Evolutionary conservation across 768 basidiomycete genomes (phyloP).

Genomic region (Agrocybe chaxingu): DNA sequence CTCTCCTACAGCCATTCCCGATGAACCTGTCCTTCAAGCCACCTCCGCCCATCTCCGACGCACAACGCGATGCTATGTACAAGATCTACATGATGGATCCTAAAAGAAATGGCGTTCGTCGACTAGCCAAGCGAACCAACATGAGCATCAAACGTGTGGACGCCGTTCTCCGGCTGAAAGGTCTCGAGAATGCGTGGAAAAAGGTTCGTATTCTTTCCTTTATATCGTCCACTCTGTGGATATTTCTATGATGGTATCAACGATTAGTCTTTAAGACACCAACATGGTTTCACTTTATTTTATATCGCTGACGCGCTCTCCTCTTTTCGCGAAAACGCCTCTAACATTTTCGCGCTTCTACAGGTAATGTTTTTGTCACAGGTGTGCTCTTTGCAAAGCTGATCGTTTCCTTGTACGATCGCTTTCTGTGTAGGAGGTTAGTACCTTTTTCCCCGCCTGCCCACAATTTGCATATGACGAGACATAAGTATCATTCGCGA

Average conservation of each 20-base stretch:
- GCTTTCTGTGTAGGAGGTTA: slow-evolving; percentile 33
- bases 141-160: slow-evolving; percentile 78
- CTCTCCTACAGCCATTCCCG: slow-evolving; percentile 70
- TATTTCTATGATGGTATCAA: slow-evolving; percentile 30
- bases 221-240: slow-evolving; percentile 9
- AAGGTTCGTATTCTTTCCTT: slow-evolving; percentile 50
- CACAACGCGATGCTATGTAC: slow-evolving; percentile 55
- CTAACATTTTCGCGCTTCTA: slow-evolving; percentile 8
- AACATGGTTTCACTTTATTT: slow-evolving; percentile 61
- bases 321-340: slow-evolving; percentile 3
- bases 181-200: slow-evolving; percentile 65
- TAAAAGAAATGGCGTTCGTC: slow-evolving; percentile 49
- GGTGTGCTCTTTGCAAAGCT: not conserved
- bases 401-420: not conserved
- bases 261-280: slow-evolving; percentile 96
- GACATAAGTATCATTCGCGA: slow-evolving; percentile 66
- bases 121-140: slow-evolving; percentile 58
- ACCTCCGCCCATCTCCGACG: slow-evolving; percentile 70
- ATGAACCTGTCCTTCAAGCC: slow-evolving; percentile 84
- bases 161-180: slow-evolving; percentile 81
- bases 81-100: slow-evolving; percentile 59
- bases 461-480: slow-evolving; percentile 40
- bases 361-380: slow-evolving; percentile 15
- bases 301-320: slow-evolving; percentile 21
- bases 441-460: slow-evolving; percentile 15